Base-by-base conservation (phyloP, 2,329 filamentous ascomycete species). In the Cercospora sojina region DNA sequence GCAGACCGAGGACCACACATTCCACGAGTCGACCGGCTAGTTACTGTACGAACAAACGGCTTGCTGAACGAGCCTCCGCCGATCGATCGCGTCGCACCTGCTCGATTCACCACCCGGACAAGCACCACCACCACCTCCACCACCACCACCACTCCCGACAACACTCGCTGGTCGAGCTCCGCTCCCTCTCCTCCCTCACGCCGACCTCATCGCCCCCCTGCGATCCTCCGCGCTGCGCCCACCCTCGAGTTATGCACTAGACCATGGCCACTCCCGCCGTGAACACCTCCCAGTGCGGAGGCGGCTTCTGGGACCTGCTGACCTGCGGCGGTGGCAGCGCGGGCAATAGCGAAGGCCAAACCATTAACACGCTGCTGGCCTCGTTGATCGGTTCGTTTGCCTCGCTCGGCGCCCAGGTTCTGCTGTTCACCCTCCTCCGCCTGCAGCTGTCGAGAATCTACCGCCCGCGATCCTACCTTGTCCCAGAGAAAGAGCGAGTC, bases 391-490 rank as follows among this genome's bases (percentile, higher is more conserved):
- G 74, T 32, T 76, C 77, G 41, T 73, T 76, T 18, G 72, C 70
- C 2, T 73, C 76, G n/a, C 74, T 79, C 55, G 76, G 73, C 27
- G 74, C 74, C 2, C 83, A 88, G 75, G 81, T 92, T 38, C 74
- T 89, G 10, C 74, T 90, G n/a, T 97, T 97, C 77, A 77, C 92
- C 6, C 73, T 95, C 1, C 81, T 97, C 49, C 88, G 92, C 70
- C 89, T 91, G 66, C 93, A 91, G 70, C 80, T 96, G 38, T 88
- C 88, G 2, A 86, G 92, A 69, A 96, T 97, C 67, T 97, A 93
- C 90, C 92, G 1, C 89, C 93, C 93, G 0, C 91, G 92, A 78
- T 94, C 92, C 4, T 96, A 92, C 72, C 86, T 96, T 1, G 93
- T 96, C 0, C 91, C 92, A 6, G 90, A 95, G 79, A 87, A 90